These are phyloP conservation scores for Neurospora tetraspora DNA, from an alignment of 495 filamentous ascomycete genomes.

Conservation along the genomic window DNA sequence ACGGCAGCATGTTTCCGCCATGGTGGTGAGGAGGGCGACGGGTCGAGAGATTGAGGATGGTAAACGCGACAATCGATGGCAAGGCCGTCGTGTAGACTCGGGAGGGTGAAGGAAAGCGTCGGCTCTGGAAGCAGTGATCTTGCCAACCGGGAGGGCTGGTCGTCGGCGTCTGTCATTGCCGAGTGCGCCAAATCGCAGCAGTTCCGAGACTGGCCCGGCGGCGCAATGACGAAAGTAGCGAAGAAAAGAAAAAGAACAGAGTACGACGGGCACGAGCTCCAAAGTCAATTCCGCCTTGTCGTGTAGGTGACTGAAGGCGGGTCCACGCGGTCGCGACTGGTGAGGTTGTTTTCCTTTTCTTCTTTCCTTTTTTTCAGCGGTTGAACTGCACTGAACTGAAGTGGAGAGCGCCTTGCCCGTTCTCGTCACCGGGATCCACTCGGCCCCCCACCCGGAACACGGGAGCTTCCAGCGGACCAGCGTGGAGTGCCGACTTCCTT, in stretches of 20 bases:
- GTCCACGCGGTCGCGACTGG: neutral
- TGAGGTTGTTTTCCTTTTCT: neutral
- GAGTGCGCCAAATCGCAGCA: neutral
- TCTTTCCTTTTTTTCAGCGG: neutral
- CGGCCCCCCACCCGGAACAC: neutral
- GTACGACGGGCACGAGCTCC: neutral
- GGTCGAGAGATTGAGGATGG: slow-evolving; percentile 43
- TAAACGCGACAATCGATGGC: slow-evolving; percentile 74
- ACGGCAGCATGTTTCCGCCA: slow-evolving; percentile 56
- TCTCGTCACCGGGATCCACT: neutral
- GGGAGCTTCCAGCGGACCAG: neutral
- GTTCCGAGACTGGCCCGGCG: neutral
- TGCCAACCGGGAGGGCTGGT: neutral
- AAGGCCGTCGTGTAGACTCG: slow-evolving; percentile 69
- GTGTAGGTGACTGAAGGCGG: neutral
- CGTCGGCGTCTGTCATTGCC: slow-evolving; percentile 2
- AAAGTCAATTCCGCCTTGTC: neutral
- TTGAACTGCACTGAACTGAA: neutral
- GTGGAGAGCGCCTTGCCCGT: neutral
- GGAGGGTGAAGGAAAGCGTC: slow-evolving; percentile 63
- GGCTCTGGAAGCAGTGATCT: slow-evolving; percentile 39
- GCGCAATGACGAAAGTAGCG: neutral
- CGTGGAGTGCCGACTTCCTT: neutral
- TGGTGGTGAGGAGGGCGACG: slow-evolving; percentile 14
- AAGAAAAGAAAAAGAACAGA: neutral